These are phyloP conservation scores for Talaromyces adpressus DNA, from an alignment of 495 filamentous ascomycete genomes.

Conservation along the genomic window DNA sequence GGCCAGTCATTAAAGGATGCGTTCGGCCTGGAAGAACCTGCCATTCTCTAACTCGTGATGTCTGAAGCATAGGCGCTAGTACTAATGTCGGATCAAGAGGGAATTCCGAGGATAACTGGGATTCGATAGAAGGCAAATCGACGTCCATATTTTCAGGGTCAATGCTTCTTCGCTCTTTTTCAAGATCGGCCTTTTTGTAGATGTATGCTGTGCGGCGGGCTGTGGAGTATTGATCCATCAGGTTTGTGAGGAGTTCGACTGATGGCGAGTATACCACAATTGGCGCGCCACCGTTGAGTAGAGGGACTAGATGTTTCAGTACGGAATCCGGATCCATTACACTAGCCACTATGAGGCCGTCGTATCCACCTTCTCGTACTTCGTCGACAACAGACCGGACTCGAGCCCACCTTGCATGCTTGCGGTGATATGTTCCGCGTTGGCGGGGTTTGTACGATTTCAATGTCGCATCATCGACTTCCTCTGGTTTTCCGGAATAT, in stretches of 20 bases:
- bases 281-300: conserved; percentile 74
- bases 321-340: conserved; percentile 74
- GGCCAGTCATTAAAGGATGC: conserved; percentile 85
- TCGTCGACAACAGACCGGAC: conserved; percentile 61
- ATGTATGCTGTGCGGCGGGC: conserved; percentile 69
- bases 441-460: conserved; percentile 66
- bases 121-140: conserved; percentile 32
- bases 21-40: conserved; percentile 90
- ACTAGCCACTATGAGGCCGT: conserved; percentile 74
- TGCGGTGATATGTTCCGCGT: conserved; percentile 73
- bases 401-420: conserved; percentile 72
- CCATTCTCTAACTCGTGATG: conserved; percentile 64
- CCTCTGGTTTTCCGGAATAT: conserved; percentile 53
- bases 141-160: conserved; percentile 10
- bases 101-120: conserved; percentile 61
- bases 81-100: conserved; percentile 76
- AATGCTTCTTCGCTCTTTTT: conserved; percentile 14
- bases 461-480: conserved; percentile 46
- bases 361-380: conserved; percentile 67
- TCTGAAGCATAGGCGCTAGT: conserved; percentile 74
- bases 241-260: conserved; percentile 64
- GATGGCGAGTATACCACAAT: conserved; percentile 78
- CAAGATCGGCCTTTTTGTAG: conserved; percentile 27
- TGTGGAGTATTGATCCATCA: conserved; percentile 76
- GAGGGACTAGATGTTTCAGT: conserved; percentile 62